These are phyloP conservation scores for Penicillium samsonianum DNA, from an alignment of 495 filamentous ascomycete species.

Conservation along the genomic window DNA sequence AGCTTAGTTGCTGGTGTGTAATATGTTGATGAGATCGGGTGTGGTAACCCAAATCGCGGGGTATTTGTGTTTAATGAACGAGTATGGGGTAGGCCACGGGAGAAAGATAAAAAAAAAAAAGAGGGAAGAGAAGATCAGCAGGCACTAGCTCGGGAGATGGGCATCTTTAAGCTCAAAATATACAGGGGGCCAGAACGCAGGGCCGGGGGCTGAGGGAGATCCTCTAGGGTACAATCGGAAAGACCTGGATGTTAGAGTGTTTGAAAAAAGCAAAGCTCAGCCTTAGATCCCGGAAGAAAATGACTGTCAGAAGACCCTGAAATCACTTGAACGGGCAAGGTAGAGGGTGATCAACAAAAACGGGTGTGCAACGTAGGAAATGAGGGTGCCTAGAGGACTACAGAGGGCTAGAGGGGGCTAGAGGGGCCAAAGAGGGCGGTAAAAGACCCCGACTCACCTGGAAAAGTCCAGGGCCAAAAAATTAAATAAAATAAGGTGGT, in stretches of 20 bases:
- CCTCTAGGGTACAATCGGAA: constrained; percentile 2
- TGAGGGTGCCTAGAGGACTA: constrained; percentile 4
- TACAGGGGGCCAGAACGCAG: constrained; percentile 11
- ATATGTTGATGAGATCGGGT: neutral
- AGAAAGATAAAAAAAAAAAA: constrained; percentile 11
- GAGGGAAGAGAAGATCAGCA: constrained; percentile 12
- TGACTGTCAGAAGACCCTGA: neutral
- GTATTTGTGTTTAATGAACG: neutral
- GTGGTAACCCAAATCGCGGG: too few species aligned
- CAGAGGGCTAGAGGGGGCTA: too few species aligned
- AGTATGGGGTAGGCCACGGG: constrained; percentile 2
- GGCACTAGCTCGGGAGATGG: constrained; percentile 13
- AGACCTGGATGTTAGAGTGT: constrained; percentile 12
- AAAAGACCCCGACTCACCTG: too few species aligned
- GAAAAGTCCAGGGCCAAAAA: neutral
- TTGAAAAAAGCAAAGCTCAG: constrained; percentile 8
- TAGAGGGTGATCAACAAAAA: neutral
- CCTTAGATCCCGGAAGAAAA: neutral
- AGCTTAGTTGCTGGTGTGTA: neutral
- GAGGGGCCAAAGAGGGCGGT: too few species aligned
- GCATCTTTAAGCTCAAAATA: constrained; percentile 20
- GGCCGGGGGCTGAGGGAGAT: constrained; percentile 21
- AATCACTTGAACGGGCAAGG: neutral
- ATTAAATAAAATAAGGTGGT: constrained; percentile 25
- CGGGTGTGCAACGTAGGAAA: neutral